Evolutionary conservation across 2,329 filamentous ascomycete genomes (phyloP).

Genomic region (Fusarium anthophilum): DNA sequence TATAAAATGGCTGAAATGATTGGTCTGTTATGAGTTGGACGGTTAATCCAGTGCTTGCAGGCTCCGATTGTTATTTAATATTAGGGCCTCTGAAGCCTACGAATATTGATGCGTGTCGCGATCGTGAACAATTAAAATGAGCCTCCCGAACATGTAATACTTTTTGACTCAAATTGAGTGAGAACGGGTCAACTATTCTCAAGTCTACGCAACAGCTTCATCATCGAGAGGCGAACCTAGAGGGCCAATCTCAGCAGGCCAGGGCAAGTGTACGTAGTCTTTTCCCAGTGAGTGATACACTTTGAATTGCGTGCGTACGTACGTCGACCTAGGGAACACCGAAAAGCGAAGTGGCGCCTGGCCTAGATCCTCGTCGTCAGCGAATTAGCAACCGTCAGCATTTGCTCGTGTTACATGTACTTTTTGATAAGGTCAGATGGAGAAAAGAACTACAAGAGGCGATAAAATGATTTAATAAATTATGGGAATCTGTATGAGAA

Average conservation of each 20-base stretch:
- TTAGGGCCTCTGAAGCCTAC: conserved; percentile 5
- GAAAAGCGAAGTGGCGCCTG: conserved; percentile 25
- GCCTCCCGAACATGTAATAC: neutral
- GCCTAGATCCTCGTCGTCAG: conserved; percentile 30
- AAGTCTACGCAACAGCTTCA: conserved; percentile 36
- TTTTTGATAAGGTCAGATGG: conserved; percentile 8
- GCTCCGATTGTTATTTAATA: conserved; percentile 25
- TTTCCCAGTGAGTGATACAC: conserved; percentile 2
- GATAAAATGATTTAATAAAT: conserved; percentile 10
- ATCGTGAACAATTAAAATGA: conserved; percentile 1
- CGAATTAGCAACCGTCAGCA: conserved; percentile 31
- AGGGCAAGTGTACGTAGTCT: conserved; percentile 31
- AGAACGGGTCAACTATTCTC: conserved; percentile 13
- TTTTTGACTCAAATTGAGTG: neutral
- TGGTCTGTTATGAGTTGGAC: neutral
- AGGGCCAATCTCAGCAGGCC: conserved; percentile 20
- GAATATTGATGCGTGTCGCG: conserved; percentile 23
- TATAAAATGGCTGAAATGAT: neutral
- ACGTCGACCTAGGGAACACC: conserved; percentile 6
- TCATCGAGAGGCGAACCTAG: conserved; percentile 36
- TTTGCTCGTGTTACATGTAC: neutral
- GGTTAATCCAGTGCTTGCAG: neutral
- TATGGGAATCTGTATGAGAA: conserved; percentile 23
- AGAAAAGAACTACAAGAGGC: conserved; percentile 21
- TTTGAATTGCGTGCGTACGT: conserved; percentile 18